Evolutionary conservation across 331 rosid species (phyloP).

Genomic region (Phaseolus coccineus): DNA sequence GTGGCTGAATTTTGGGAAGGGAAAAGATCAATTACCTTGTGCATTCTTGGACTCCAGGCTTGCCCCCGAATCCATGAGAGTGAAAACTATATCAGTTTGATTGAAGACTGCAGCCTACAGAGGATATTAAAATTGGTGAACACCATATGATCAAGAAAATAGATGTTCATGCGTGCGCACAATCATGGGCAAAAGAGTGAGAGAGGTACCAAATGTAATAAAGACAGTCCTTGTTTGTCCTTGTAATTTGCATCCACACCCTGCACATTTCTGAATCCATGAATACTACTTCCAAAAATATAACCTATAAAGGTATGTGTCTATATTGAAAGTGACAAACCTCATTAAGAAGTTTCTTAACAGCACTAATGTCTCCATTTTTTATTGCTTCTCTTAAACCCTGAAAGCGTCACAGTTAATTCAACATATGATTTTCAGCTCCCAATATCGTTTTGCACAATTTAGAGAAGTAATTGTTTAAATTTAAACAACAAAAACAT

Average conservation of each 20-base stretch:
- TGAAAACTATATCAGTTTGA: constrained; percentile 89
- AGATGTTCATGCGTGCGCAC: not conserved
- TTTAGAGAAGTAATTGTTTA: constrained; percentile 24
- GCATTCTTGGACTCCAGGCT: constrained; percentile 83
- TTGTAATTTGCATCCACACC: constrained; percentile 95
- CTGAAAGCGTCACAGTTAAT: constrained; percentile 55
- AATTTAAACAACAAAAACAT: constrained; percentile 34
- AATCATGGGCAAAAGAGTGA: constrained; percentile 28
- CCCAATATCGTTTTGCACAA: constrained; percentile 31
- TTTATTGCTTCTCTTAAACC: constrained; percentile 97
- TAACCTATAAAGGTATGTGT: not conserved
- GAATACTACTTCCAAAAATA: constrained; percentile 38
- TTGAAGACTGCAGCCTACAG: constrained; percentile 93
- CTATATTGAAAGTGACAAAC: constrained; percentile 44
- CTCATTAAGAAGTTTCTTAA: constrained; percentile 86
- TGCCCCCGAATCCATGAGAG: constrained; percentile 96
- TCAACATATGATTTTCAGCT: constrained; percentile 39
- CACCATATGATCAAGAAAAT: constrained; percentile 23
- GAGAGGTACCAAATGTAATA: constrained; percentile 84
- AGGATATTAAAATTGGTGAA: constrained; percentile 43
- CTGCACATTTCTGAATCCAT: constrained; percentile 61
- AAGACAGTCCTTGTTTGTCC: constrained; percentile 89
- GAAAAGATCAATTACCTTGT: constrained; percentile 68
- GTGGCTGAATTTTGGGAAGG: constrained; percentile 36
- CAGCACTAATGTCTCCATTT: constrained; percentile 81